These are phyloP conservation scores for Ceratocystis destructans DNA, from an alignment of 2,329 filamentous ascomycete species.

Conservation along the genomic window DNA sequence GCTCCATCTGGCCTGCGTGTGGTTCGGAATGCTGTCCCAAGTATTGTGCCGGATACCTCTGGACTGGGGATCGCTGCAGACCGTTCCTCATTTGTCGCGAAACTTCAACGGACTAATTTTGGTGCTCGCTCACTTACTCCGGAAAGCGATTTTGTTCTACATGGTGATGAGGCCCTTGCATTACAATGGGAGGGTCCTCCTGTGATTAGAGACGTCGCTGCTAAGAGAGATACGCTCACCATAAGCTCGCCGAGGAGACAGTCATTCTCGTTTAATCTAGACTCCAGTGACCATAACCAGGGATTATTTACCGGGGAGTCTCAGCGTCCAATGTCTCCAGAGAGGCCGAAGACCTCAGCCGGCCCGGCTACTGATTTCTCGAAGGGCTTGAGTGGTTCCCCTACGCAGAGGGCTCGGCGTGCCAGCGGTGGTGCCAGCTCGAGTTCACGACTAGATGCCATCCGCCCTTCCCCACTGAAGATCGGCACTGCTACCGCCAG, in stretches of 20 bases:
- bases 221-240: slow-evolving; percentile 38
- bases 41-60: slow-evolving; percentile 9
- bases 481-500: slow-evolving; percentile 1
- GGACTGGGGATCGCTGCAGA: slow-evolving; percentile 1
- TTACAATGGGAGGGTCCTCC: slow-evolving; percentile 26
- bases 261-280: slow-evolving; percentile 37
- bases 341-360: slow-evolving; percentile 16
- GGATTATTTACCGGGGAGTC: not conserved
- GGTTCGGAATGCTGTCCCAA: slow-evolving; percentile 16
- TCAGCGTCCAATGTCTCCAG: not conserved
- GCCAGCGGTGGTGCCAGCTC: slow-evolving; percentile 1
- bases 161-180: slow-evolving; percentile 28
- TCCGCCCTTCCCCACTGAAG: slow-evolving; percentile 14
- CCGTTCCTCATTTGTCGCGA: slow-evolving; percentile 7
- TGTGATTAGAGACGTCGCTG: slow-evolving; percentile 35
- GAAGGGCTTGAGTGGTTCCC: not conserved
- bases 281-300: not conserved
- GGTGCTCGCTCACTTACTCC: slow-evolving; percentile 14
- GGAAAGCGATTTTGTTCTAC: slow-evolving; percentile 12
- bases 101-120: slow-evolving; percentile 1
- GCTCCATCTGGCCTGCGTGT: slow-evolving; percentile 17
- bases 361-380: slow-evolving; percentile 5
- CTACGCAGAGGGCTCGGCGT: not conserved
- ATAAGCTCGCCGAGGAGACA: slow-evolving; percentile 33
- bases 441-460: slow-evolving; percentile 10